A percentile compares a stretch with the other conserved stretches of the same genome.
These are phyloP conservation scores for Aspergillaceae sp. DNA, from an alignment of 2,329 filamentous ascomycete genomes.

Conservation along the genomic window DNA sequence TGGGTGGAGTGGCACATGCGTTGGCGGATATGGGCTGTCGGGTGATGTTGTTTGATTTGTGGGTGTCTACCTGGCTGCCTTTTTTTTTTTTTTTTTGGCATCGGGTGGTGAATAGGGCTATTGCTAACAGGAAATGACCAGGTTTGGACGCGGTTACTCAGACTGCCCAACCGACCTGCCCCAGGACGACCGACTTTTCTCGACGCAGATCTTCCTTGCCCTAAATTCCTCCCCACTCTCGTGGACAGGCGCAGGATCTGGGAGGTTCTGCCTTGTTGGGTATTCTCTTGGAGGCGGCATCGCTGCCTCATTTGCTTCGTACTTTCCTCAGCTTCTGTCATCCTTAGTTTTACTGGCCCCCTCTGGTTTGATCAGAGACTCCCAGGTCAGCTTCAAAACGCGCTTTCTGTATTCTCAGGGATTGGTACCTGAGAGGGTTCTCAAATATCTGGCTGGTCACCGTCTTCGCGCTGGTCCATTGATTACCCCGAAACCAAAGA, in stretches of 20 bases:
- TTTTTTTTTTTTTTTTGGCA: neutral
- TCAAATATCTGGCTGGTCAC: conserved; percentile 43
- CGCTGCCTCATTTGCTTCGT: conserved; percentile 58
- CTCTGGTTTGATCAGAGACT: conserved; percentile 61
- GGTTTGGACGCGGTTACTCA: conserved; percentile 63
- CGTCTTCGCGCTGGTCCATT: conserved; percentile 41
- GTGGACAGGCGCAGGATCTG: conserved; percentile 49
- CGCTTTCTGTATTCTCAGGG: conserved; percentile 55
- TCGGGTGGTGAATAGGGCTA: neutral
- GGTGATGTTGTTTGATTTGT: conserved; percentile 68
- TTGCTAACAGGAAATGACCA: conserved; percentile 8
- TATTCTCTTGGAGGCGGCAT: conserved; percentile 76
- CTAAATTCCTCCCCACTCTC: conserved; percentile 60
- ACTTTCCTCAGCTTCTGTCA: conserved; percentile 59
- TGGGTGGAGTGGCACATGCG: conserved; percentile 57
- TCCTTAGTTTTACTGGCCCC: conserved; percentile 71
- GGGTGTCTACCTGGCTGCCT: conserved; percentile 5
- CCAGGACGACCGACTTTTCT: conserved; percentile 66
- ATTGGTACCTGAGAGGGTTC: conserved; percentile 51
- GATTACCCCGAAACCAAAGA: conserved; percentile 22
- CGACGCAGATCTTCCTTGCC: conserved; percentile 61
- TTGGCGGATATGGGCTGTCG: conserved; percentile 60
- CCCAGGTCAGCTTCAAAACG: conserved; percentile 53
- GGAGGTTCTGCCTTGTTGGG: conserved; percentile 62
- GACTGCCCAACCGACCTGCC: conserved; percentile 58